phyloP scores from a whole-genome alignment of 768 basidiomycete genomes.

The Russula lepida region DNA sequence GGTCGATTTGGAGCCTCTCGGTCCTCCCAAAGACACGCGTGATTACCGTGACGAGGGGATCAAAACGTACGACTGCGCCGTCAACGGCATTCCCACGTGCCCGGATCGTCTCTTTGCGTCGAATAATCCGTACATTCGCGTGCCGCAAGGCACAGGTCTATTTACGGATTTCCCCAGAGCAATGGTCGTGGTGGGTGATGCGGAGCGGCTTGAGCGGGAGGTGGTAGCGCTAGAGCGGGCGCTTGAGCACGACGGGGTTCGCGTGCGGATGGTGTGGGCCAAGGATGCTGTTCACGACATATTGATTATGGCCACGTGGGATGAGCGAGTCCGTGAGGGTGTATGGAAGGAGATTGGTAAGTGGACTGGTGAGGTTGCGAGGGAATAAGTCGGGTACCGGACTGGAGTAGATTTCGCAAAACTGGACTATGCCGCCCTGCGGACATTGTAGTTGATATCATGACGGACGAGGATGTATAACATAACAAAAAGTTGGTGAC shows the following conservation, averaged over 20 bases:
- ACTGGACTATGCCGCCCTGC: background rate
- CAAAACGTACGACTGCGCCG: constrained; percentile 27
- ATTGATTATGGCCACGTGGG: constrained; percentile 19
- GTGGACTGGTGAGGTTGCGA: constrained; percentile 16
- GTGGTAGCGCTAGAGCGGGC: constrained; percentile 27
- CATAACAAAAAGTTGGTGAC: too few relatives aligned
- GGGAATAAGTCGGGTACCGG: background rate
- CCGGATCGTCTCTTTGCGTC: constrained; percentile 13
- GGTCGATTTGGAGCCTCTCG: constrained; percentile 25
- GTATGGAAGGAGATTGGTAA: constrained; percentile 18
- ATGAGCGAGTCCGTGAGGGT: constrained; percentile 19
- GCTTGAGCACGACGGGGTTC: constrained; percentile 19
- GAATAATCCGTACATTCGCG: constrained; percentile 24
- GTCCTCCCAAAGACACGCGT: constrained; percentile 21
- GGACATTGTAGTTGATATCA: background rate
- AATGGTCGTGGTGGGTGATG: constrained; percentile 41
- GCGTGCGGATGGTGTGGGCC: constrained; percentile 22
- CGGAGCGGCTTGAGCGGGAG: constrained; percentile 44
- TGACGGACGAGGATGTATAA: background rate
- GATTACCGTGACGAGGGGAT: constrained; percentile 21
- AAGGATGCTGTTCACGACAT: constrained; percentile 20
- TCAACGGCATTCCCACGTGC: background rate
- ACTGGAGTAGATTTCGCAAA: background rate
- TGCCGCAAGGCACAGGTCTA: constrained; percentile 32
- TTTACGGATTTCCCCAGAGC: constrained; percentile 40